phyloP scores from a whole-genome alignment of 768 basidiomycete species.

The Phaeotremella skinneri region DNA sequence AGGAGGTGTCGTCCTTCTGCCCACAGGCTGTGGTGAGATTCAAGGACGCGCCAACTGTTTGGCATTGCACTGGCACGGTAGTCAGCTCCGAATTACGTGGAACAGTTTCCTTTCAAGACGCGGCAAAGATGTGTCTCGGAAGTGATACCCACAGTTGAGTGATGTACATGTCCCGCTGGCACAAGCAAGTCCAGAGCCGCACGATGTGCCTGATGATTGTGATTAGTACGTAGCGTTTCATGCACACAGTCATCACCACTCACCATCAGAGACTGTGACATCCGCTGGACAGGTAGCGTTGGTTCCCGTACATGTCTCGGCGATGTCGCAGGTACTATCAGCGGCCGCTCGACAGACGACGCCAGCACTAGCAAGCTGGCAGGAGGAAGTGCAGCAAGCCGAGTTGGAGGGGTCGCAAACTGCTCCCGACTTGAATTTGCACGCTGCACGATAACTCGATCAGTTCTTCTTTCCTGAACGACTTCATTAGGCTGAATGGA shows the following conservation, averaged over 20 bases:
- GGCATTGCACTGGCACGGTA: slow-evolving; percentile 65
- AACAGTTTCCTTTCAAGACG: too few species aligned
- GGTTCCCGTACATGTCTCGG: slow-evolving; percentile 73
- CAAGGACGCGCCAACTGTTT: slow-evolving; percentile 68
- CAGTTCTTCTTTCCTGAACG: not conserved
- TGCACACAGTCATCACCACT: slow-evolving; percentile 20
- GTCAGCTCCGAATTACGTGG: slow-evolving; percentile 9
- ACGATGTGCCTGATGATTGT: slow-evolving; percentile 59
- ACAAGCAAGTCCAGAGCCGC: slow-evolving; percentile 68
- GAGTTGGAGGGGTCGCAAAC: slow-evolving; percentile 76
- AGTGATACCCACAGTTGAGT: slow-evolving; percentile 62
- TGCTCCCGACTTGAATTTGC: slow-evolving; percentile 62
- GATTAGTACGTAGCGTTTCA: slow-evolving; percentile 11
- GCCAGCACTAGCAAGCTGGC: slow-evolving; percentile 62
- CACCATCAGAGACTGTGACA: slow-evolving; percentile 63
- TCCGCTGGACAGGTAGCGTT: slow-evolving; percentile 71
- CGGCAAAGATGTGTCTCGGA: too few species aligned
- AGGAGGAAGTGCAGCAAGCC: slow-evolving; percentile 69
- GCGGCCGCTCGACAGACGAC: slow-evolving; percentile 68
- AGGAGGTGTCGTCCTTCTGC: slow-evolving; percentile 62
- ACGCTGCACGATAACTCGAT: slow-evolving; percentile 47
- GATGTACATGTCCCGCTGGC: slow-evolving; percentile 79
- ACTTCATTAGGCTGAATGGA: not conserved
- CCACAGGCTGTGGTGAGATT: slow-evolving; percentile 67
- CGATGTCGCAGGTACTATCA: slow-evolving; percentile 66